Conservation (phyloP, 2,329 filamentous ascomycete species). For the Didymellaceae sp. region DNA sequence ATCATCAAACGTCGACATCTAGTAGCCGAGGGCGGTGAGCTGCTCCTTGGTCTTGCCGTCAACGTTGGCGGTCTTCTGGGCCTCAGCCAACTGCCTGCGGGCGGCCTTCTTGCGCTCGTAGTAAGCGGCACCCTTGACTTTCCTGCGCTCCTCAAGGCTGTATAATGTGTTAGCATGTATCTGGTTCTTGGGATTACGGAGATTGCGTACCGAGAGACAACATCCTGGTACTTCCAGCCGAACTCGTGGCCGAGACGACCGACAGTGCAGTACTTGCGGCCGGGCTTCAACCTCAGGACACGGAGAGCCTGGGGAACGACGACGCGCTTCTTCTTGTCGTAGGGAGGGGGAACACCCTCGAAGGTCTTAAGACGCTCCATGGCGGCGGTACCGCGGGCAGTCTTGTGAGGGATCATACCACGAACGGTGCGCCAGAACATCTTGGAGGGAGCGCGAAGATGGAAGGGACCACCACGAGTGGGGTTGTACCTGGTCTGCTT, state of each 20-base stretch:
- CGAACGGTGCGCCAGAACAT: conserved; percentile 99
- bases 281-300: conserved; percentile 95
- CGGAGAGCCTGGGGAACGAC: conserved; percentile 98
- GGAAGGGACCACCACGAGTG: conserved; percentile 99
- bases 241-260: conserved; percentile 98
- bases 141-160: conserved; percentile 98
- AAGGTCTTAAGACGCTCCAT: conserved; percentile 99
- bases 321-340: conserved; percentile 99
- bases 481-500: conserved; percentile 99
- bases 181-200: background rate
- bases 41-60: conserved; percentile 86
- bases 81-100: conserved; percentile 86
- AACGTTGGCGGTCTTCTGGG: conserved; percentile 89
- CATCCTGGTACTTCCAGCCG: conserved; percentile 99
- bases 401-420: conserved; percentile 99
- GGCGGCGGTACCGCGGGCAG: conserved; percentile 92
- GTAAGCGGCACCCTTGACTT: conserved; percentile 99
- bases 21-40: conserved; percentile 91
- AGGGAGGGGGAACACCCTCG: conserved; percentile 97
- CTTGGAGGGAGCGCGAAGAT: conserved; percentile 98
- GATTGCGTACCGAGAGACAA: conserved; percentile 86
- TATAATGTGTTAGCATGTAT: conserved; percentile 30
- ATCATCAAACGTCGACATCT: conserved; percentile 55
- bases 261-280: conserved; percentile 99
- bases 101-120: conserved; percentile 99